Percentiles rank a stretch among this genome's conserved stretches.
phyloP scores from a whole-genome alignment of 1,139 yeast species.

The Kluyveromyces marxianus region DNA sequence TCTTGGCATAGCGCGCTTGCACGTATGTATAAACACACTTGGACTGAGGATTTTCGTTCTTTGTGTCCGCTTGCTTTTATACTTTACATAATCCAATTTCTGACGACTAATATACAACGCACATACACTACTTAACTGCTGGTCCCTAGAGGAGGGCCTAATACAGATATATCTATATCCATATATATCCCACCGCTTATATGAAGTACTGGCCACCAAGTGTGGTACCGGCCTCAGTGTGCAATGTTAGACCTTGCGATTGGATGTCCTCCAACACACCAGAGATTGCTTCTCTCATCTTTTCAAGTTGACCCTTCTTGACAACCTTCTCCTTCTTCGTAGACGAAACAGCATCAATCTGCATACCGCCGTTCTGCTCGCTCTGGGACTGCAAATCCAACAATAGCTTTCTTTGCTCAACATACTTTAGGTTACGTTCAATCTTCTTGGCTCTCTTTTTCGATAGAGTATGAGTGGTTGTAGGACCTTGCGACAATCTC shows the following conservation, averaged over 20 bases:
- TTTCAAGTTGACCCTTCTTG: constrained; percentile 36
- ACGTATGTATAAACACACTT: not conserved
- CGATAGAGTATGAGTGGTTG: constrained; percentile 58
- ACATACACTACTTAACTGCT: too few relatives aligned
- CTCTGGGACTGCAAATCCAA: constrained; percentile 42
- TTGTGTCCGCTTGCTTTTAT: not conserved
- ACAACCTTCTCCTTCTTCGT: constrained; percentile 24
- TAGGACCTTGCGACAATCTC: constrained; percentile 31
- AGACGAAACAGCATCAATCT: constrained; percentile 33
- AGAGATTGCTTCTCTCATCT: constrained; percentile 63
- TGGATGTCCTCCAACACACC: constrained; percentile 51
- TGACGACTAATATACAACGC: not conserved
- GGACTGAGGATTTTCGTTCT: not conserved
- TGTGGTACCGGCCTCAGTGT: constrained; percentile 70
- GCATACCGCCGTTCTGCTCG: constrained; percentile 39
- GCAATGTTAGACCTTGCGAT: constrained; percentile 38
- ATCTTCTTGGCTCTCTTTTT: constrained; percentile 78
- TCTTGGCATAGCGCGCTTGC: constrained; percentile 12
- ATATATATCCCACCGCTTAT: not conserved
- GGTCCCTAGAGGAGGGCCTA: too few relatives aligned
- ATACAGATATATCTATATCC: not conserved
- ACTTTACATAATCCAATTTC: not conserved
- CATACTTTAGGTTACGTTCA: constrained; percentile 70
- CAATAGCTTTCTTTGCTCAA: constrained; percentile 46
- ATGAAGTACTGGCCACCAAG: constrained; percentile 57